Evolutionary conservation across 2,329 filamentous ascomycete genomes (phyloP), one percentile per base, ranked within the genome.

Genomic region (Dryadomyces quercivorus): DNA sequence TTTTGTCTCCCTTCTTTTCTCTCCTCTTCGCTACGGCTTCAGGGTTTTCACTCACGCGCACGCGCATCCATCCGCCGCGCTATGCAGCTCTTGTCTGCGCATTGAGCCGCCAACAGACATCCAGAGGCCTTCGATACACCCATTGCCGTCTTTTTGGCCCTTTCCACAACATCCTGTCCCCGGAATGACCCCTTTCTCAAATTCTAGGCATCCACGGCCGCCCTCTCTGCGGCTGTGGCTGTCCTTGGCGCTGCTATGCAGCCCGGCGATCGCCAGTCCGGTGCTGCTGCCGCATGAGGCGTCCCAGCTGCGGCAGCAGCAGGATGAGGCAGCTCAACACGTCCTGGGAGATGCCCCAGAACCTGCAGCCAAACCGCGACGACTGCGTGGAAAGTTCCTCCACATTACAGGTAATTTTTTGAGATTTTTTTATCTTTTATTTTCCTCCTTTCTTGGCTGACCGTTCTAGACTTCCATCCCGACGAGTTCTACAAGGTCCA

Each of bases 321-420:
- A 50, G 40, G 50, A 26, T 38, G 31, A 53, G 53, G 38, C 52
- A 4, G 36, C 54, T 5, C 62, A 64, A 51, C 57, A 52, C 21
- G 58, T 62, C 22, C 49, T 63, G 46, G 53, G 52, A 43, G 54
- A 54, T 50, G 42, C 12, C 26, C 43, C 44, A 18, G 48, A 50
- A 38, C 36, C 59, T 59, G 52, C 53, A n/a, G 52, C 46, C n/a
- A 21, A 52, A 50, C 62, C 64, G 56, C 72, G 71, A 59, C 76
- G 73, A 63, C 70, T 89, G 62, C 78, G 80, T 59, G 89, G 89
- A 60, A 81, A 80, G 66, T 95, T 95, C 72, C 75, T 95, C 65
- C 89, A 95, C 69, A 87, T 95, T 62, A 93, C 89, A 70, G 90
- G 88, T 92, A 72, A n/a, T n/a, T n/a, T n/a, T n/a, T n/a, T n/a